Evolutionary conservation across 495 filamentous ascomycete species (phyloP).

Genomic region (Symbiotaphrina buchneri): DNA sequence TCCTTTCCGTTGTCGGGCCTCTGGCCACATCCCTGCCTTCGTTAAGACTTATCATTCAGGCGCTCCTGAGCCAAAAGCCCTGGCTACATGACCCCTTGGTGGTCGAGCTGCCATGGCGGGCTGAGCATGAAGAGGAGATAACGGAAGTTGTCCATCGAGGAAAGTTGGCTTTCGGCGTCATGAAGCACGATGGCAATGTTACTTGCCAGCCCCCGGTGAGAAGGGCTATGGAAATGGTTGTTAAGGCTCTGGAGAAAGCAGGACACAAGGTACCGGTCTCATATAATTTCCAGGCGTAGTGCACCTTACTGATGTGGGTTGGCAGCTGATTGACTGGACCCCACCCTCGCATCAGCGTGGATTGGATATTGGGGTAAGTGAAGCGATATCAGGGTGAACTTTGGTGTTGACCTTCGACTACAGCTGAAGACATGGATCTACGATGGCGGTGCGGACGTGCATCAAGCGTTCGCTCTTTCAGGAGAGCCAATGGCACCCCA

Average conservation of each 20-base stretch:
- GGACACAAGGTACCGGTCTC: constrained; percentile 24
- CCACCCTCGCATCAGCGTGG: constrained; percentile 24
- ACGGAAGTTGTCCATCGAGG: constrained; percentile 9
- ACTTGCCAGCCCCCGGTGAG: constrained; percentile 28
- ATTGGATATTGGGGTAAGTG: constrained; percentile 12
- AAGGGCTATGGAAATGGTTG: constrained; percentile 27
- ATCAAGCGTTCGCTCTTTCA: constrained; percentile 24
- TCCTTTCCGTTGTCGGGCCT: constrained; percentile 35
- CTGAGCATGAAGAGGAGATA: constrained; percentile 21
- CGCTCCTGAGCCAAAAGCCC: constrained; percentile 28
- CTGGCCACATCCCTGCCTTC: constrained; percentile 24
- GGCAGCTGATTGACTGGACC: constrained; percentile 29
- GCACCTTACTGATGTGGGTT: not conserved
- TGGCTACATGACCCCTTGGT: constrained; percentile 44
- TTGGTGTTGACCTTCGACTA: not conserved
- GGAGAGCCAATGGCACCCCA: constrained; percentile 26
- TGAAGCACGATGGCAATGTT: constrained; percentile 24
- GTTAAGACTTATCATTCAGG: constrained; percentile 28
- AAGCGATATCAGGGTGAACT: not conserved
- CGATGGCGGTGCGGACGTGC: constrained; percentile 23
- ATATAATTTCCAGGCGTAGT: not conserved
- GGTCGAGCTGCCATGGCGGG: constrained; percentile 38
- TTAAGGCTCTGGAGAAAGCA: constrained; percentile 21
- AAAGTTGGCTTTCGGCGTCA: constrained; percentile 27
- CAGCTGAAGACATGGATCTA: constrained; percentile 20